Evolutionary conservation across 1,284 basidiomycete genomes (phyloP), one percentile per base, ranked within the genome.

Genomic region (Ganoderma lingzhi): DNA sequence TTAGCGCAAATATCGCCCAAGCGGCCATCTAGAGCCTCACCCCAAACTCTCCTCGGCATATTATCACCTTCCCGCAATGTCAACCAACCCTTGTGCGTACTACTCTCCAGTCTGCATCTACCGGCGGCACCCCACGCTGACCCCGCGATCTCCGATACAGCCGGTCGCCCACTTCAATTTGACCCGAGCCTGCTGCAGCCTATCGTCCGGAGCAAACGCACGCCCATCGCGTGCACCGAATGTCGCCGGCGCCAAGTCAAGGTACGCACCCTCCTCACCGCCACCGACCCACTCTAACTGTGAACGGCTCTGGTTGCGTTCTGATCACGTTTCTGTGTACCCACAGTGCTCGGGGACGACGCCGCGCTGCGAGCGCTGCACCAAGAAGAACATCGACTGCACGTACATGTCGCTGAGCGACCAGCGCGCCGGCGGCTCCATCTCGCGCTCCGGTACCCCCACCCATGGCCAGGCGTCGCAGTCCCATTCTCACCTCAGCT

Each of bases 221-320:
- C 83, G 1, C 80, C 83, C 32, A 84, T 88, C 71, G 88, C 88
- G 12, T 89, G 88, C 76, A 80, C 78, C 0, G 79, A 80, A 68
- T 89, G 88, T 74, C 84, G 88, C n/a, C 76, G 78, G 48, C 82
- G 85, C 14, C 88, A 89, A 77, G 83, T 88, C 65, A 87, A 85
- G 80, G 88, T 86, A 70, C 58, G 76, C 48, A 12, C 48, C 28
- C 69, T 8, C 35, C 12, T 64, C 61, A 66, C 58, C 59, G 69
- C 59, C 61, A 65, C 68, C 61, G 64, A 67, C 59, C 62, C 68
- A 51, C n/a, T 60, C 41, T 59, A 60, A 62, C 45, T 17, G n/a
- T n/a, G 45, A 23, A 48, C 19, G 45, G 45, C n/a, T n/a, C n/a
- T 42, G 10, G 48, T 28, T 28, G 9, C 23, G 23, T 53, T 3